These are phyloP conservation scores for Xylaria sp. DNA, from an alignment of 2,329 filamentous ascomycete genomes.

Conservation along the genomic window DNA sequence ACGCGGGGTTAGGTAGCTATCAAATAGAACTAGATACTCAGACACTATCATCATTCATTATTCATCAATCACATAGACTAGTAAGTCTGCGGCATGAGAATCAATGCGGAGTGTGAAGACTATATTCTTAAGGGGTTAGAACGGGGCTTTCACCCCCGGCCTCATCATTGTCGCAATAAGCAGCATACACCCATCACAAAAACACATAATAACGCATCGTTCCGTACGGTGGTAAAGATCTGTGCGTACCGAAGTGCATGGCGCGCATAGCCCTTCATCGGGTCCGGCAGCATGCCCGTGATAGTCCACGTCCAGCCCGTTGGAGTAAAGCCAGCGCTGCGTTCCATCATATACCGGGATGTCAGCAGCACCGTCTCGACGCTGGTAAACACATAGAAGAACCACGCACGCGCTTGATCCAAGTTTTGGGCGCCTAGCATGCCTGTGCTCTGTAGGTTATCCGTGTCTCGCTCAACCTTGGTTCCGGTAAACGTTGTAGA, in stretches of 20 bases:
- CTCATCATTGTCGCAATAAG: constrained; percentile 55
- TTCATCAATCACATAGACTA: background rate
- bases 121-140: constrained; percentile 2
- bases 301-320: constrained; percentile 72
- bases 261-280: constrained; percentile 70
- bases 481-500: constrained; percentile 76
- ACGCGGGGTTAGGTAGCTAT: constrained; percentile 8
- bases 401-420: constrained; percentile 59
- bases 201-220: constrained; percentile 79
- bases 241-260: constrained; percentile 73
- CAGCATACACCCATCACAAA: constrained; percentile 75
- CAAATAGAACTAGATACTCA: background rate
- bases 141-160: background rate
- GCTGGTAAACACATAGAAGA: constrained; percentile 86
- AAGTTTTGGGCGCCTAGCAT: constrained; percentile 44
- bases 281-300: constrained; percentile 73
- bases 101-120: background rate
- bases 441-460: constrained; percentile 53
- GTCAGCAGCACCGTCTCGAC: constrained; percentile 79
- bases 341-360: constrained; percentile 77
- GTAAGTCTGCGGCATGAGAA: background rate
- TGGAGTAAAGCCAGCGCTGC: constrained; percentile 58
- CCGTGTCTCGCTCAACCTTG: constrained; percentile 66
- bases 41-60: background rate
- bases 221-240: constrained; percentile 77